A percentile compares a stretch with the other conserved stretches of the same genome.
phyloP scores from a whole-genome alignment of 2,329 filamentous ascomycete genomes.

The Coniochaeta pulveracea region DNA sequence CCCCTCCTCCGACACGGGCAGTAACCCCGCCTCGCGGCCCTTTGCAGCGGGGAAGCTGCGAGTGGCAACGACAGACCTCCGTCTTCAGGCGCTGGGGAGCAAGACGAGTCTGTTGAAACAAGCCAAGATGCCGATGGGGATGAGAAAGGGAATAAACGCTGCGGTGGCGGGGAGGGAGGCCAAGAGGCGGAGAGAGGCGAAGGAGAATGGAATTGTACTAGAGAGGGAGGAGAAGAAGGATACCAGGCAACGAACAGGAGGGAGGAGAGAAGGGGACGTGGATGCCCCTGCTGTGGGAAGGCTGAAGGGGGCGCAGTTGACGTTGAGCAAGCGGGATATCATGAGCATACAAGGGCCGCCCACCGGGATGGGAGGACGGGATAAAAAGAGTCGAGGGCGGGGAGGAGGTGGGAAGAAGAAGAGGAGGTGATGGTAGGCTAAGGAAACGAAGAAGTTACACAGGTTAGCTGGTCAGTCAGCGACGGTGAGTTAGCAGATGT shows the following conservation, averaged over 20 bases:
- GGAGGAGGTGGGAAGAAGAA: constrained; percentile 20
- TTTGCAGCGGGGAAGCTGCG: constrained; percentile 58
- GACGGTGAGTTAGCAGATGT: no score
- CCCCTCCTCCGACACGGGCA: constrained; percentile 26
- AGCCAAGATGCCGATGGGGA: constrained; percentile 78
- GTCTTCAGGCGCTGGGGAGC: constrained; percentile 71
- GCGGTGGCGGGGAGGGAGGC: constrained; percentile 56
- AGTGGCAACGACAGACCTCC: constrained; percentile 72
- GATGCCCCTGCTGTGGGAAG: constrained; percentile 71
- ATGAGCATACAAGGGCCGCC: constrained; percentile 51
- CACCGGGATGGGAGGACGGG: constrained; percentile 9
- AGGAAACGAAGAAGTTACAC: constrained; percentile 12
- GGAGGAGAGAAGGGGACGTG: constrained; percentile 32
- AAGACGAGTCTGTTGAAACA: constrained; percentile 64
- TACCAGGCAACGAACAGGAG: constrained; percentile 26
- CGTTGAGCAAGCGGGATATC: constrained; percentile 68
- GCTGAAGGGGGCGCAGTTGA: constrained; percentile 69
- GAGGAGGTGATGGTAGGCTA: constrained; percentile 21
- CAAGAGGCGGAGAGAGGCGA: constrained; percentile 65
- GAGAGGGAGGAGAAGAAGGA: constrained; percentile 39
- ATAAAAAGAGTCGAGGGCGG: constrained; percentile 11
- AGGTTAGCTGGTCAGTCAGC: no score
- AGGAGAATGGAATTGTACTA: constrained; percentile 82
- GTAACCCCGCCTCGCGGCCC: constrained; percentile 21
- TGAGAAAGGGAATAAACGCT: constrained; percentile 71